Evolutionary conservation across 2,329 filamentous ascomycete genomes (phyloP), one percentile per base, ranked within the genome.

Genomic region (Dactylellina cionopaga): DNA sequence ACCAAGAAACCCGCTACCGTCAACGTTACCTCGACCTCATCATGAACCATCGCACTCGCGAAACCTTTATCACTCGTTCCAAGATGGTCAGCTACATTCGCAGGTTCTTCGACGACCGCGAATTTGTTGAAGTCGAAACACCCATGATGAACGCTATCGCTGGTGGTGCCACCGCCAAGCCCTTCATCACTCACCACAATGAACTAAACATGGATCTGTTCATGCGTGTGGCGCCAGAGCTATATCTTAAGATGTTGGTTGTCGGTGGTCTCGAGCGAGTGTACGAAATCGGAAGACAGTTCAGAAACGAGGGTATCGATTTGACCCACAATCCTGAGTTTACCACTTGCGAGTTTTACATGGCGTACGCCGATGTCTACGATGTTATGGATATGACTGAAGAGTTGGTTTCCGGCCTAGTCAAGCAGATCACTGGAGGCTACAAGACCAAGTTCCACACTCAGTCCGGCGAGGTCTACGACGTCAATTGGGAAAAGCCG

Each of bases 261-360:
- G 94, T 99, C 29, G 96, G 96, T 78, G 95, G 94, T 70, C 86
- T 98, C 41, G 92, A 96, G 83, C 88, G 91, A 77, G 95, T 99
- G 11, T 99, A 96, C 82, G 95, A 99, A 81, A 88, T 99, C 74
- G 95, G 95, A 75, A 90, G 92, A 76, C 92, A 96, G 80, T 99
- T 99, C 87, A 85, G 95, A 78, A 99, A 99, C 79, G 93, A 96
- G 81, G 89, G 90, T 70, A 90, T 92, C 75, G 92, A 96, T 80
- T 84, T 95, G 54, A 99, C 95, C 5, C 95, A 99, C 85, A 99
- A 98, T 84, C 95, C 91, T 37, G 95, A 99, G 80, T 99, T 99
- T 84, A 99, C 95, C 43, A 96, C 92, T 24, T 92, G 92, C 81
- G 95, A 99, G 81, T 98, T 98, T 83, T 99, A 99, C 83, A 89